These are phyloP conservation scores for Ambrosia trifida DNA, from an alignment of 129 eudicot genomes.

Conservation along the genomic window DNA sequence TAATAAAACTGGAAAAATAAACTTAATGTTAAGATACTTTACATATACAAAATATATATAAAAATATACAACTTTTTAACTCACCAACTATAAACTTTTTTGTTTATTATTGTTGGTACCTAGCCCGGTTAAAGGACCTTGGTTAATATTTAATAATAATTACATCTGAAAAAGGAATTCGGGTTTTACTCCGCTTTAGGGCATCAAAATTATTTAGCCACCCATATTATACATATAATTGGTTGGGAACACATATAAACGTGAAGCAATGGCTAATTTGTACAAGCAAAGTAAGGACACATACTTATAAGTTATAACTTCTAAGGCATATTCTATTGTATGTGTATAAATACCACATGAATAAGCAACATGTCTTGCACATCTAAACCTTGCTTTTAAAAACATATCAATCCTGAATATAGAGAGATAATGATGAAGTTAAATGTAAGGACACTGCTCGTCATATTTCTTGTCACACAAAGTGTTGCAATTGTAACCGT, in stretches of 20 bases:
- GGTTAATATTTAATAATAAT: too few relatives aligned
- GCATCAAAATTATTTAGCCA: too few relatives aligned
- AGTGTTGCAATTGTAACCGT: constrained; percentile 27
- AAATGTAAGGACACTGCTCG: constrained; percentile 26
- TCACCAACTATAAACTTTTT: too few relatives aligned
- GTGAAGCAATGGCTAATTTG: constrained; percentile 32
- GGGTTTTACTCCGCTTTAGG: too few relatives aligned
- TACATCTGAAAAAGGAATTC: too few relatives aligned
- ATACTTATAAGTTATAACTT: constrained; percentile 8
- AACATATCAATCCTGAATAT: constrained; percentile 4
- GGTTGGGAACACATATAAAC: neutral
- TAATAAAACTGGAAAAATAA: too few relatives aligned
- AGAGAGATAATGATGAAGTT: constrained; percentile 32
- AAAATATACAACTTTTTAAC: too few relatives aligned
- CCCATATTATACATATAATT: neutral
- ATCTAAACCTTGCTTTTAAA: constrained; percentile 2
- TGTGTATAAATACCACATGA: constrained; percentile 7
- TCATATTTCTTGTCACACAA: constrained; percentile 31
- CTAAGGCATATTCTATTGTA: constrained; percentile 30
- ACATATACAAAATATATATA: too few relatives aligned
- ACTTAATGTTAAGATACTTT: too few relatives aligned
- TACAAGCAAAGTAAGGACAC: constrained; percentile 32
- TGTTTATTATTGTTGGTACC: too few relatives aligned
- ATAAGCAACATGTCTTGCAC: neutral
- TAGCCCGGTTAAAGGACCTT: too few relatives aligned